These are phyloP conservation scores for Hyaloscypha bicolor DNA, from an alignment of 495 filamentous ascomycete genomes.

Conservation along the genomic window DNA sequence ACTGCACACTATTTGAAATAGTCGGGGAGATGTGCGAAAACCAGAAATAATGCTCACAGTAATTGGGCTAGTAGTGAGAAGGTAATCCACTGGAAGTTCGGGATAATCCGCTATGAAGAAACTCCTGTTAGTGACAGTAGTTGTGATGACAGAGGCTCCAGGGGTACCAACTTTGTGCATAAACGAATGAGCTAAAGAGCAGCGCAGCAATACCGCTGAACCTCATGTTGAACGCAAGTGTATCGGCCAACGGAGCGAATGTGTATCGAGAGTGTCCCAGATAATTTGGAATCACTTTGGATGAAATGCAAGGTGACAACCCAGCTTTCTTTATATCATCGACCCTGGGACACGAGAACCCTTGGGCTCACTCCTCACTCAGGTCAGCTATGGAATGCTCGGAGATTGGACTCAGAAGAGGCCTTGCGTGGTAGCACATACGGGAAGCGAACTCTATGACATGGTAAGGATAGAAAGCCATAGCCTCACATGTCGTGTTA, in stretches of 20 bases:
- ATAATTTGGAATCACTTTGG: background rate
- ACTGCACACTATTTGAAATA: background rate
- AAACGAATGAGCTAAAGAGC: slow-evolving; percentile 7
- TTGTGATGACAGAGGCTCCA: background rate
- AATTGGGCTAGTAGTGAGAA: background rate
- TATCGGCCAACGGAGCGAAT: background rate
- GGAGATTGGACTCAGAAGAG: background rate
- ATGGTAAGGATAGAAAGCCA: background rate
- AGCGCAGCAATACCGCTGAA: slow-evolving; percentile 3
- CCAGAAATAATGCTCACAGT: background rate
- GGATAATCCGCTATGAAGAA: background rate
- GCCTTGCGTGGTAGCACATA: background rate
- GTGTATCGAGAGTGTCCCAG: background rate
- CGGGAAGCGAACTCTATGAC: background rate
- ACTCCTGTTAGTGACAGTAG: background rate
- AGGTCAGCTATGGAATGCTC: background rate
- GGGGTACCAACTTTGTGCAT: slow-evolving; percentile 1
- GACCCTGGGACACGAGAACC: background rate
- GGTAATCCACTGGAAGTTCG: background rate
- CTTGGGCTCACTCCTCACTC: background rate
- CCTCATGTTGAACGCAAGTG: slow-evolving; percentile 4
- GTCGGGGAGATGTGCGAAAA: background rate
- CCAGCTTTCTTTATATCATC: background rate
- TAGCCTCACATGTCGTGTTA: background rate
- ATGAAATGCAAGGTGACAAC: background rate